These are phyloP conservation scores for Penicillium malachiteum DNA, from an alignment of 495 filamentous ascomycete species.

Conservation along the genomic window DNA sequence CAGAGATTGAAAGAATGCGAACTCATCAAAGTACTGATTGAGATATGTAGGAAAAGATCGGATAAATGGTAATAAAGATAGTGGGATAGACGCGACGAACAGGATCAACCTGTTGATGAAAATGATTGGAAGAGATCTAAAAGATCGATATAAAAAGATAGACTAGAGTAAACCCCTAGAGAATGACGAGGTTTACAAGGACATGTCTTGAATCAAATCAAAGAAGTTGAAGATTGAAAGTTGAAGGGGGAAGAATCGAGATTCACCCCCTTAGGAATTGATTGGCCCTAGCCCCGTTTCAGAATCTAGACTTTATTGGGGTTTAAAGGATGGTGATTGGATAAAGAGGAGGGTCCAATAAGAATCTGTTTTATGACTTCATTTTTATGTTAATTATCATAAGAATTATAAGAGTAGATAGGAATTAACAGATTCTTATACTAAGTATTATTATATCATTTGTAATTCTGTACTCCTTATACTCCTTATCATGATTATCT, in stretches of 20 bases:
- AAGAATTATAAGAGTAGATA: too few relatives aligned
- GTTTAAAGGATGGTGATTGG: not conserved
- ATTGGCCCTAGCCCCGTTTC: conserved; percentile 22
- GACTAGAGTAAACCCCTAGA: not conserved
- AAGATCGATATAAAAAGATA: too few relatives aligned
- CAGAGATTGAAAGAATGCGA: not conserved
- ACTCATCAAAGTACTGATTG: conserved; percentile 1
- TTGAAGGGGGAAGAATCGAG: not conserved
- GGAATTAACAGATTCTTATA: too few relatives aligned
- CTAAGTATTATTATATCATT: too few relatives aligned
- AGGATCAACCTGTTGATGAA: conserved; percentile 32
- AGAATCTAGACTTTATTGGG: conserved; percentile 16
- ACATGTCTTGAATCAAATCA: not conserved
- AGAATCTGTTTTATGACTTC: too few relatives aligned
- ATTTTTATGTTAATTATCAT: too few relatives aligned
- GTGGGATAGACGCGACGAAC: conserved; percentile 1
- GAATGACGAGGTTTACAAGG: conserved; percentile 3
- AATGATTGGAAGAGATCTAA: too few relatives aligned
- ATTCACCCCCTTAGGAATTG: conserved; percentile 16
- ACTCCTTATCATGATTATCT: too few relatives aligned
- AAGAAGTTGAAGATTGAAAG: not conserved
- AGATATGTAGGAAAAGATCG: not conserved
- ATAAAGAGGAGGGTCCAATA: not conserved
- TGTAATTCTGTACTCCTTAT: too few relatives aligned
- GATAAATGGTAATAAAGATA: not conserved